phyloP scores from a whole-genome alignment of 2,329 filamentous ascomycete species.

The Xenosphaeropsis pyriputrescens region DNA sequence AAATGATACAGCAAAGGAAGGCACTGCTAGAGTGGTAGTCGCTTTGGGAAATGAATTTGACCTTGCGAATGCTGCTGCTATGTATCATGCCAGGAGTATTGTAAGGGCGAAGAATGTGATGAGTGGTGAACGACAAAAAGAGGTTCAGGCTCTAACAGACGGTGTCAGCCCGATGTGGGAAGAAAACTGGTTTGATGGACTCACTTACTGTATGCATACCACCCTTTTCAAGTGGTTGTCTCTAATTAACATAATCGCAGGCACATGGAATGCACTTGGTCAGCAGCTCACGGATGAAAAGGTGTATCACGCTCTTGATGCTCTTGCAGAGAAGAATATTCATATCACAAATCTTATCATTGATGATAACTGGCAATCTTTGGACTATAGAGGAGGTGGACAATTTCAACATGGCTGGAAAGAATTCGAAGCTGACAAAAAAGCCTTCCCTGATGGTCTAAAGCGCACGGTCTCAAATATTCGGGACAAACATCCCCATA shows the following conservation, averaged over 20 bases:
- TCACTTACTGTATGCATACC: slow-evolving; percentile 58
- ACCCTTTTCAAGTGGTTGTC: neutral
- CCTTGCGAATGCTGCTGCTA: slow-evolving; percentile 60
- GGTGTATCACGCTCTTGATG: slow-evolving; percentile 59
- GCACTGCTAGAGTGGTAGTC: slow-evolving; percentile 48
- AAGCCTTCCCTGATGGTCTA: slow-evolving; percentile 68
- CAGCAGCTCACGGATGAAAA: slow-evolving; percentile 71
- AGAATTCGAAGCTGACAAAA: slow-evolving; percentile 72
- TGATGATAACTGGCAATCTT: slow-evolving; percentile 90
- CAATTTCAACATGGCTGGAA: slow-evolving; percentile 54
- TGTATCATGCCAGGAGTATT: slow-evolving; percentile 73
- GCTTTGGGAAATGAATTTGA: slow-evolving; percentile 63
- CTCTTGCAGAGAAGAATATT: slow-evolving; percentile 56
- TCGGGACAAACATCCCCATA: slow-evolving; percentile 50
- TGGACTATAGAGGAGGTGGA: slow-evolving; percentile 36
- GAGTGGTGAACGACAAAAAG: slow-evolving; percentile 26
- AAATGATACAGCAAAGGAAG: slow-evolving; percentile 48
- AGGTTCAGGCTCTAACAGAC: slow-evolving; percentile 29
- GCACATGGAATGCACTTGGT: slow-evolving; percentile 85
- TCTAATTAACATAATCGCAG: slow-evolving; percentile 21
- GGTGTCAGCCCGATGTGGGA: slow-evolving; percentile 52
- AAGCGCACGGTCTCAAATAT: slow-evolving; percentile 57
- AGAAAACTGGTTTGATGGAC: slow-evolving; percentile 80
- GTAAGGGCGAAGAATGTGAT: slow-evolving; percentile 30
- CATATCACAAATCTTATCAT: slow-evolving; percentile 79